Base-by-base conservation (phyloP, 192 early-diverging fungal species). In the Tieghemiomyces parasiticus region DNA sequence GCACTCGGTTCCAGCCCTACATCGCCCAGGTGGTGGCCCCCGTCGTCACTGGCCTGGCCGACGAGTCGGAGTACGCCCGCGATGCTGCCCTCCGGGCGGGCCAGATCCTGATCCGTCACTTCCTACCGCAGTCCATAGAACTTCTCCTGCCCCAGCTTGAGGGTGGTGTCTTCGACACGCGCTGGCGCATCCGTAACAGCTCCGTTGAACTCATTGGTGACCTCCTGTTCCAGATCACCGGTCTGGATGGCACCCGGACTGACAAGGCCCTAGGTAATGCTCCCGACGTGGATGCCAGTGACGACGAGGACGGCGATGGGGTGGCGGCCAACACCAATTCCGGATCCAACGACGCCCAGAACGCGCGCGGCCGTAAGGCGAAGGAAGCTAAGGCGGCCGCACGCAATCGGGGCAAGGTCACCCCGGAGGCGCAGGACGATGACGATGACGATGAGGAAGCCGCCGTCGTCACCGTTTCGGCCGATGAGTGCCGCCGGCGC, bases 121-220 rank as follows among this genome's bases (percentile, higher is more conserved):
- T 93, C 67, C 84, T 91, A 24, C 82, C 77, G 28, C 83, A 81
- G 60, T 85, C 93, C 53, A 78, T 96, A 20, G 90, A 97, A 60
- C 61, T 92, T 46, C 70, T 99, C 48, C 75, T 99, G 46, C 94
- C 94, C 16, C 89, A 93, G 66, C 71, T 99, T 30, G 89, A 95
- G 61, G 75, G 71, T 35, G 93, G 90, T 35, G 61, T 99, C 69
- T 91, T 91, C 44, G 83, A 97, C 66, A 86, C 81, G 46, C 87
- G 88, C 68, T 99, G 95, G 94, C 86, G 95, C 56, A 99, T 97
- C 69, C 86, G 96, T 19, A 89, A 89, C 60, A 91, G 85, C 38
- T 92, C 89, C 29, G 81, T 96, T 2, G 91, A 96, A 71, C 76
- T 99, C 45, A 82, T 97, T 64, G 95, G 95, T 35, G 95, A 97